A percentile compares a stretch with the other conserved stretches of the same genome.
Evolutionary conservation across 2,329 filamentous ascomycete species (phyloP).

Genomic region (Fusarium domesticum): DNA sequence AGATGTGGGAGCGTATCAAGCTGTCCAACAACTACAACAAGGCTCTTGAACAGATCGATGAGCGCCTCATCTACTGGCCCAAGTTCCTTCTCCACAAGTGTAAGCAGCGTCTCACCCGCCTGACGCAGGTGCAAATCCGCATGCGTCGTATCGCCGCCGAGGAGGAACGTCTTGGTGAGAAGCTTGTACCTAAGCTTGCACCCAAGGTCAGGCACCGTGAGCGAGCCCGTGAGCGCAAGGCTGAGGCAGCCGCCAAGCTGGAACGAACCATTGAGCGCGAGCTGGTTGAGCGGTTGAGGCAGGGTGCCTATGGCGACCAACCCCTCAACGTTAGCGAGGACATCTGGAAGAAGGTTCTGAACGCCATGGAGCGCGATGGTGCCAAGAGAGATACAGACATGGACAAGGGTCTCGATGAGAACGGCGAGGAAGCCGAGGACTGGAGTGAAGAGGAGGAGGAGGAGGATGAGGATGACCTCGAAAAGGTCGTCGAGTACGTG

Average conservation of each 20-base stretch:
- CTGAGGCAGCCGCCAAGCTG: constrained; percentile 82
- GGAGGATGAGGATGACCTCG: constrained; percentile 68
- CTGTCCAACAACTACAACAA: constrained; percentile 87
- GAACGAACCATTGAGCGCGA: constrained; percentile 95
- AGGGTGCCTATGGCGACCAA: constrained; percentile 90
- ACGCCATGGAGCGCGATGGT: constrained; percentile 82
- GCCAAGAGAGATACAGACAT: constrained; percentile 79
- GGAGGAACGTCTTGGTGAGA: constrained; percentile 85
- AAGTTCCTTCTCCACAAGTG: constrained; percentile 92
- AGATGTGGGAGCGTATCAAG: constrained; percentile 92
- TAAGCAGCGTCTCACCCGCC: constrained; percentile 88
- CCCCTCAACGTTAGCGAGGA: constrained; percentile 92
- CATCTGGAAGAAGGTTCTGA: constrained; percentile 96
- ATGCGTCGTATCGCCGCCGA: constrained; percentile 80
- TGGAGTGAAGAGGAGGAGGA: constrained; percentile 65
- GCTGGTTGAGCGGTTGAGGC: constrained; percentile 83
- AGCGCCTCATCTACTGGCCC: constrained; percentile 86
- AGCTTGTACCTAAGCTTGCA: constrained; percentile 80
- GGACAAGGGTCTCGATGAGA: constrained; percentile 80
- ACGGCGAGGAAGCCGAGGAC: constrained; percentile 67
- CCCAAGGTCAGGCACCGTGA: constrained; percentile 83
- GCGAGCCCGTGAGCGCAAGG: constrained; percentile 71
- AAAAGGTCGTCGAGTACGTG: constrained; percentile 85
- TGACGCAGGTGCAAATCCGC: constrained; percentile 87
- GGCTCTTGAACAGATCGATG: constrained; percentile 83